These are phyloP conservation scores for Chlamydomonas applanata DNA, from an alignment of 139 green algal genomes.

Conservation along the genomic window DNA sequence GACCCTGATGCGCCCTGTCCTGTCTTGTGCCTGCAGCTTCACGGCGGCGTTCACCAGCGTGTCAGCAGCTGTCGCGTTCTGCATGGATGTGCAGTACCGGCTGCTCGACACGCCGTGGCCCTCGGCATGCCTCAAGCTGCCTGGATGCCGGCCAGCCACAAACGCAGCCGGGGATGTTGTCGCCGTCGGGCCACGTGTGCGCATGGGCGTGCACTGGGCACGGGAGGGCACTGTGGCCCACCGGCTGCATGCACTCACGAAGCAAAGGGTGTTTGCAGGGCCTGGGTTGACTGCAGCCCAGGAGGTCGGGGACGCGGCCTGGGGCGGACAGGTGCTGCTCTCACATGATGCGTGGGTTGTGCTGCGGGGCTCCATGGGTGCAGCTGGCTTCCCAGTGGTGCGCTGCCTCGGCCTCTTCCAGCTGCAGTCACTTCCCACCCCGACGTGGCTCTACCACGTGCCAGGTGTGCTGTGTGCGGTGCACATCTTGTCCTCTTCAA, in stretches of 20 bases:
- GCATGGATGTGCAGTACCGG: conserved; percentile 71
- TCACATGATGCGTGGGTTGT: conserved; percentile 58
- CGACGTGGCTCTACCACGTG: conserved; percentile 68
- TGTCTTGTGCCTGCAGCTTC: conserved; percentile 36
- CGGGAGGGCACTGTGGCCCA: conserved; percentile 63
- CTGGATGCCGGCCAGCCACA: conserved; percentile 50
- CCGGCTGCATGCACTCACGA: conserved; percentile 69
- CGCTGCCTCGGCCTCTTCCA: conserved; percentile 69
- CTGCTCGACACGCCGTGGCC: conserved; percentile 77
- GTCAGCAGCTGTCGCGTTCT: conserved; percentile 63
- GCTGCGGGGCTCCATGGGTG: conserved; percentile 61
- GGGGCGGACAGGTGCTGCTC: conserved; percentile 73
- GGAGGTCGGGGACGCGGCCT: conserved; percentile 65
- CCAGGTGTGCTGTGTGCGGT: too few relatives aligned
- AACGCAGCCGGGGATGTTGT: conserved; percentile 19
- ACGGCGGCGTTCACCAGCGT: conserved; percentile 65
- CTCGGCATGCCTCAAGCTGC: conserved; percentile 58
- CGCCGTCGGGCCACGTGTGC: conserved; percentile 65
- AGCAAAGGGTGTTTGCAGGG: conserved; percentile 71
- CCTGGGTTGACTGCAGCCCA: conserved; percentile 61
- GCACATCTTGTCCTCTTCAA: too few relatives aligned
- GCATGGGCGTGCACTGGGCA: conserved; percentile 86
- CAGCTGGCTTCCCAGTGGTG: conserved; percentile 72
- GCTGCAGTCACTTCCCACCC: conserved; percentile 28
- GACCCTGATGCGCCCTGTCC: too few relatives aligned